A percentile compares a stretch with the other conserved stretches of the same genome.
These are phyloP conservation scores for Candida sanyaensis DNA, from an alignment of 1,139 yeast species.

Conservation along the genomic window DNA sequence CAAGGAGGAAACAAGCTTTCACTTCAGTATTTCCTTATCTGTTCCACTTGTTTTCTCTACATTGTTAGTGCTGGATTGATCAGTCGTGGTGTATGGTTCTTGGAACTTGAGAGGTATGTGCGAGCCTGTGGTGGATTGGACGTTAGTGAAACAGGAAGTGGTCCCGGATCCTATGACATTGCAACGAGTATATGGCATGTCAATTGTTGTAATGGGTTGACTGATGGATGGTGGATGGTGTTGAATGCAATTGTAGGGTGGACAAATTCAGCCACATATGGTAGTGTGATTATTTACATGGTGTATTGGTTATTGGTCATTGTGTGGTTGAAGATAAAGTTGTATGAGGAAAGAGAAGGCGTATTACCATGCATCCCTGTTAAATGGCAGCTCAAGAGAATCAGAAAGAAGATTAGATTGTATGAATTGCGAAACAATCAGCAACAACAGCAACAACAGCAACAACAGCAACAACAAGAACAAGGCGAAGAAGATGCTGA, in stretches of 20 bases:
- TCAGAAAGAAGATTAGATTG: slow-evolving; percentile 48
- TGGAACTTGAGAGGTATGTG: slow-evolving; percentile 71
- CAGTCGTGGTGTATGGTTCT: slow-evolving; percentile 81
- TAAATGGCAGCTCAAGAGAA: slow-evolving; percentile 57
- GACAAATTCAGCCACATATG: slow-evolving; percentile 94
- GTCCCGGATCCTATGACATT: slow-evolving; percentile 93
- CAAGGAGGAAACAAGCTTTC: slow-evolving; percentile 45
- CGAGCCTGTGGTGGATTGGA: slow-evolving; percentile 77
- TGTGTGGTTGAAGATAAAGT: slow-evolving; percentile 47
- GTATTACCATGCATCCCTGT: slow-evolving; percentile 61
- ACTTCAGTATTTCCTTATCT: slow-evolving; percentile 41
- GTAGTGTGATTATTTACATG: slow-evolving; percentile 79
- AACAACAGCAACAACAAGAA: slow-evolving; percentile 2
- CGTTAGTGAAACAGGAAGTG: slow-evolving; percentile 85
- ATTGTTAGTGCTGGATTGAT: slow-evolving; percentile 47
- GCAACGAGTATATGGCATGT: slow-evolving; percentile 88
- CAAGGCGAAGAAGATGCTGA: slow-evolving; percentile 2
- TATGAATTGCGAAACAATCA: slow-evolving; percentile 19
- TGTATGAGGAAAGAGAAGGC: slow-evolving; percentile 66
- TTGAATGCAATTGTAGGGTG: slow-evolving; percentile 92
- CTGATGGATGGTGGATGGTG: slow-evolving; percentile 91
- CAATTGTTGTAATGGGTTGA: slow-evolving; percentile 91
- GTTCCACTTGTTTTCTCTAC: slow-evolving; percentile 45
- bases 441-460: slow-evolving; percentile 2
- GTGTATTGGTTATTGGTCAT: slow-evolving; percentile 74